Evolutionary conservation across 768 basidiomycete genomes (phyloP).

Genomic region (Kwoniella botswanensis): DNA sequence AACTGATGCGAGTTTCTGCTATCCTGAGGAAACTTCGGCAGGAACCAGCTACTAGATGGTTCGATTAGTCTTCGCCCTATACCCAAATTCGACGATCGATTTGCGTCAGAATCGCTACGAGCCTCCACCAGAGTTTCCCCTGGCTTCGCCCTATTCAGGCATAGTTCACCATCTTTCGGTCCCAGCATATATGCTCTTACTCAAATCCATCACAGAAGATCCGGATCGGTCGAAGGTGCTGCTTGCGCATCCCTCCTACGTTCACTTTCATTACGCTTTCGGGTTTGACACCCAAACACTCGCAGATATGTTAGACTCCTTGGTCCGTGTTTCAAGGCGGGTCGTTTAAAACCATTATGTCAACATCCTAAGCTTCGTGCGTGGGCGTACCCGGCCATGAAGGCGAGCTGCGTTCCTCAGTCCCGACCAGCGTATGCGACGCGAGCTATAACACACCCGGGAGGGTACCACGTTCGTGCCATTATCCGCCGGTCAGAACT

Average conservation of each 20-base stretch:
- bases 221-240: constrained; percentile 76
- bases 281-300: constrained; percentile 78
- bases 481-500: constrained; percentile 69
- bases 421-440: constrained; percentile 66
- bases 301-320: constrained; percentile 83
- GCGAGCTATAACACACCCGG: constrained; percentile 72
- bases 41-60: constrained; percentile 93
- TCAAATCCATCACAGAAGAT: constrained; percentile 74
- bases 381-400: constrained; percentile 64
- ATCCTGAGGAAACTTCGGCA: constrained; percentile 84
- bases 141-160: constrained; percentile 89
- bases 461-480: constrained; percentile 68
- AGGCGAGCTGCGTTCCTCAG: constrained; percentile 69
- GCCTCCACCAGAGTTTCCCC: constrained; percentile 96
- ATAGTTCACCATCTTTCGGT: constrained; percentile 92
- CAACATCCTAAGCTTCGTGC: constrained; percentile 73
- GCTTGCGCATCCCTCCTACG: constrained; percentile 67
- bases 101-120: constrained; percentile 95
- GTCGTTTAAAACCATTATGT: constrained; percentile 78
- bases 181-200: constrained; percentile 83
- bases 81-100: constrained; percentile 94
- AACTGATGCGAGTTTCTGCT: constrained; percentile 68
- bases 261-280: constrained; percentile 74
- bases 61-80: constrained; percentile 94
- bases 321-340: constrained; percentile 85